Evolutionary conservation across 164 flowering plant genomes (phyloP), one percentile per base, ranked within the genome.

Genomic region (Berberis thunbergii): DNA sequence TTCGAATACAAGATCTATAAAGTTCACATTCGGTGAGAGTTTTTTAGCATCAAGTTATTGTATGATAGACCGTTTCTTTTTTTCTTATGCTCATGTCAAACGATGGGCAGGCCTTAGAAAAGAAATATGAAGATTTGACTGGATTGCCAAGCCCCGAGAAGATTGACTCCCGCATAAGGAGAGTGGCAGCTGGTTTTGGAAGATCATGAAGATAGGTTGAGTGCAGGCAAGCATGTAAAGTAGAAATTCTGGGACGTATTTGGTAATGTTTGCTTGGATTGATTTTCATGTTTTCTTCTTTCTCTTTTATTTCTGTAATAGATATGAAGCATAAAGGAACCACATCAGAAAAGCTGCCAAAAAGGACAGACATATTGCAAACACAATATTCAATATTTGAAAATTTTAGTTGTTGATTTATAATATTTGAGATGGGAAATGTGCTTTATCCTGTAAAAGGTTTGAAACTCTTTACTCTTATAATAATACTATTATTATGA

Each of bases 141-240:
- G 96, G 95, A 60, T 49, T 74, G 38, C 82, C 87, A 10, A 87
- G 89, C 73, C 98, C 98, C 57, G 98, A 94, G 75, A 85, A 68
- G 74, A 67, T 89, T 67, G 84, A 84, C 54, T 62, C 71, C 44
- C 74, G 68, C 49, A 75, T 73, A 73, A 68, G 72, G 76, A 82
- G 71, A 65, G 80, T 54, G 54, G 86, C 78, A 63, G 80, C 73
- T 68, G 98, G 96, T 58, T 90, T 90, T 79, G 97, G 96, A 57
- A 73, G 75, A 70, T 64, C 79, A 60, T 83, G 68, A 81, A 40
- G 2, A 26, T 26, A 26, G 26, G 26, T 26, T 26, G 26, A 26
- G 26, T 26, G 26, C 26, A 26, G 26, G 26, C 6, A 43, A 9
- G 62, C 54, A 70, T 63, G 69, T 70, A 63, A 49, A 58, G 44